Base-by-base conservation (phyloP, 176 grass and related monocot genomes). In the Tillandsia leiboldiana region DNA sequence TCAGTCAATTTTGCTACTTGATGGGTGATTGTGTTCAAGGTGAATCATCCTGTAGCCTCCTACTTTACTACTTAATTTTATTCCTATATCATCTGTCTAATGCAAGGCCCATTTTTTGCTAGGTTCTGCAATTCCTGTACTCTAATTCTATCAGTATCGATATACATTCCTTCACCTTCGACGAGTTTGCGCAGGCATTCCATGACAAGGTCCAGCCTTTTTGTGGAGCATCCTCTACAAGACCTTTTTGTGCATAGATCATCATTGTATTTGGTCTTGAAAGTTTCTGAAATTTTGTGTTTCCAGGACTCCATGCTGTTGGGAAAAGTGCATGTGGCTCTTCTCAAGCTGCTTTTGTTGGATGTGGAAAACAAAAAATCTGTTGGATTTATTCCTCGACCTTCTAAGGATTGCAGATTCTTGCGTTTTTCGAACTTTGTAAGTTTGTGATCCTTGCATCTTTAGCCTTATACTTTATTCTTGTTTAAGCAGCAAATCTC, bases 161-260 rank as follows among this genome's bases (percentile, higher is more conserved):
- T 88, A 67, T 88, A 61, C 22, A 76, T 51, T 69, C 84, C 17
- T 99, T 99, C 53, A 94, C 87, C 66, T 68, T 99, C 80, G 94
- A 99, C 73, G 94, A 94, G 82, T 93, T 99, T 82, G 82, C 65
- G 9, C 89, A 94, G 72, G 85, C 90, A 65, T 94, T 99, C 74
- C 94, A 93, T 78, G 94, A 93, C 65, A 99, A 99, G 94, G 94
- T 97, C 49, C 63, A 67, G 52, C 11, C 20, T 20, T 66, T 66
- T 70, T 81, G 1, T 58, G 24, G 8, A 50, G 12, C 49, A 42
- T 53, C 59, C 70, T 11, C 33, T 70, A 53, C 27, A 63, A 77
- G 51, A 62, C 53, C 9, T 51, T 72, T 49, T 15, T 71, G 14
- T 54, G n/a, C 51, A 53, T 51, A 20, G 20, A 20, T 70, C 69